Base-by-base conservation (phyloP, 345 rosid species). In the Arabidopsis suecica region DNA sequence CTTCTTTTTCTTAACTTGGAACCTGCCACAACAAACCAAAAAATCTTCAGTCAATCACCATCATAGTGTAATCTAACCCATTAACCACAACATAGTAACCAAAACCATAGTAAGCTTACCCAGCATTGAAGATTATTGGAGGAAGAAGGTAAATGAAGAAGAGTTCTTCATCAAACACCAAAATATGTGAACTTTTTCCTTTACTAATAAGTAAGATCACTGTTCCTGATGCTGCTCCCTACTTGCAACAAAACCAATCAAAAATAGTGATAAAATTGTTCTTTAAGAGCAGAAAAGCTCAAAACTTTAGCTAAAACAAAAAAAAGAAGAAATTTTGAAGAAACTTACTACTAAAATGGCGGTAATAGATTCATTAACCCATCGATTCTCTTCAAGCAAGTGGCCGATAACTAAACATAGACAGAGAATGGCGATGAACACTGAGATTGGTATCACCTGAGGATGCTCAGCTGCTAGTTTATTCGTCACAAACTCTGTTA, bases 121-220 rank as follows among this genome's bases (percentile, higher is more conserved):
- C 98, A 36, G 97, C 98, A 82, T 91, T 93, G 81, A 93, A 93
- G 62, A 93, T 93, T 16, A 93, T 93, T 0, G 98, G 98, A 13
- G 98, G 97, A 81, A 93, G 97, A 80, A 93, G 96, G 68, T 93
- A 93, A 45, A 93, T 81, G 76, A 93, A 93, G 90, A 93, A 93
- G 62, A 91, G 78, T 71, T 88, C 89, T 73, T 93, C 98, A 73
- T 65, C 84, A 75, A 91, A 91, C 57, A 83, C 86, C 37, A 93
- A 77, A 72, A 91, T 87, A 73, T 85, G 97, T 65, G 97, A 87
- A 70, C 82, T 84, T 71, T 87, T 87, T 50, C 98, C 93, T 76
- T 85, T 93, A 83, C 82, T 89, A 2, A 81, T 7, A 32, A 83
- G 72, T 79, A 93, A 84, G 58, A 93, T 89, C 28, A 84, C 61